These are phyloP conservation scores for Cyberlindnera xylosilytica DNA, from an alignment of 805 yeast genomes.

Conservation along the genomic window DNA sequence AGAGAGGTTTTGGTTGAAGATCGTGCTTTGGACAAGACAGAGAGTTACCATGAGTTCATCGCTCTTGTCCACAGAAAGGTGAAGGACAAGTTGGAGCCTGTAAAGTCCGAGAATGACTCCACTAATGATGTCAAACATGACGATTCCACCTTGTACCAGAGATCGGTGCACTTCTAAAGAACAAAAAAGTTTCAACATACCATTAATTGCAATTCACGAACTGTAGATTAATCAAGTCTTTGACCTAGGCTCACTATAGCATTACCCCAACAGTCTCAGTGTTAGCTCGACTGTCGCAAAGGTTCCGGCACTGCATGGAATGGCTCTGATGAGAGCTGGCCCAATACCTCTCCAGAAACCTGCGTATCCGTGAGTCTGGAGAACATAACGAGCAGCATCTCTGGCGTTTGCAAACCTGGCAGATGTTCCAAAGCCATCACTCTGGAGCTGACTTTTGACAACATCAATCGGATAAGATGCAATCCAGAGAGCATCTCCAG, in stretches of 20 bases:
- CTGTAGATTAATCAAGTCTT: too few relatives aligned
- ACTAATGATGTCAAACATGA: slow-evolving; percentile 20
- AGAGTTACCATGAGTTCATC: slow-evolving; percentile 65
- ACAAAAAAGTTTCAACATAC: too few relatives aligned
- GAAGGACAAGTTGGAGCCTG: slow-evolving; percentile 48
- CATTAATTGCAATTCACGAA: too few relatives aligned
- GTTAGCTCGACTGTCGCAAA: slow-evolving; percentile 75
- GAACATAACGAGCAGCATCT: slow-evolving; percentile 33
- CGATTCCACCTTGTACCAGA: slow-evolving; percentile 18
- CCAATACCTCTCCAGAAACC: slow-evolving; percentile 65
- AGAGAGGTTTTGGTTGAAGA: slow-evolving; percentile 73
- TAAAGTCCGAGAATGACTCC: slow-evolving; percentile 22
- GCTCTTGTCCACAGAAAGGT: slow-evolving; percentile 64
- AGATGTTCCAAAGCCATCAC: slow-evolving; percentile 45
- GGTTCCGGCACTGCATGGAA: slow-evolving; percentile 70
- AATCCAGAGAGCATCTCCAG: slow-evolving; percentile 88
- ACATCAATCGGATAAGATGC: slow-evolving; percentile 88
- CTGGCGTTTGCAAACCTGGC: slow-evolving; percentile 42
- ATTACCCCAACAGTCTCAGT: slow-evolving; percentile 36
- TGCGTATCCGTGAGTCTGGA: slow-evolving; percentile 37
- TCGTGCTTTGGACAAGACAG: slow-evolving; percentile 47
- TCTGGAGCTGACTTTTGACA: slow-evolving; percentile 82
- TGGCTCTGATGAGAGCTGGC: slow-evolving; percentile 57
- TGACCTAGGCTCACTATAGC: background rate
- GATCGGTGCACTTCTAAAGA: slow-evolving; percentile 18